Evolutionary conservation across 2,329 filamentous ascomycete genomes (phyloP), one percentile per base, ranked within the genome.

Genomic region (Amylocarpus encephaloides): DNA sequence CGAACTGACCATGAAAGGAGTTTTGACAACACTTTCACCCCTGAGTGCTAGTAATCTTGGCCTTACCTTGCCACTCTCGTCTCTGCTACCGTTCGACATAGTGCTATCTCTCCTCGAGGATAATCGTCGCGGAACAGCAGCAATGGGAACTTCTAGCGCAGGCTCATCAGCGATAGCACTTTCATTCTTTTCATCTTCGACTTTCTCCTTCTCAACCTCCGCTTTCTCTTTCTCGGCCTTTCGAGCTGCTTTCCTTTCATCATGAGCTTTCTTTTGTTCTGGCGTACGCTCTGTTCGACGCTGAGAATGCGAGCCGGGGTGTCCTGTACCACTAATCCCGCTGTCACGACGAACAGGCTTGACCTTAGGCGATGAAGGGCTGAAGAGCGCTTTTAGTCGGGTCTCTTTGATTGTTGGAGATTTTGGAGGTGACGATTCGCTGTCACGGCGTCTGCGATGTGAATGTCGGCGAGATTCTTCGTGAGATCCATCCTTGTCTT

Each of bases 181-280:
- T 32, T 58, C 59, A 26, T 41, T 43, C 38, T 49, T 48, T 50
- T 49, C 40, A 1, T 7, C 34, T 19, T 59, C 55, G 5, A 43
- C 52, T 6, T 26, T 46, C 15, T 39, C 15, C 4, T 13, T 16
- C 12, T 16, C 34, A 16, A 15, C 45, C 18, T 30, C 40, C 3
- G 22, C 18, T 16, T 47, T 47, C n/a, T 38, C 54, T 35, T 53
- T 57, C 18, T 40, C 50, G 16, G 53, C 53, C 18, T 57, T 48
- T 26, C 58, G 52, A 32, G 60, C 61, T 7, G 57, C 59, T 49
- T 63, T 65, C 6, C 62, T 53, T 35, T 54, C 55, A 5, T 65
- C 63, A 46, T 65, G 62, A 15, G 59, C 63, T 39, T 56, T 57
- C 52, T 66, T 61, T 43, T 66, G 62, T 38, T 63, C 61, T 2